These are phyloP conservation scores for Penicillium glabrum DNA, from an alignment of 2,329 filamentous ascomycete genomes.

Conservation along the genomic window DNA sequence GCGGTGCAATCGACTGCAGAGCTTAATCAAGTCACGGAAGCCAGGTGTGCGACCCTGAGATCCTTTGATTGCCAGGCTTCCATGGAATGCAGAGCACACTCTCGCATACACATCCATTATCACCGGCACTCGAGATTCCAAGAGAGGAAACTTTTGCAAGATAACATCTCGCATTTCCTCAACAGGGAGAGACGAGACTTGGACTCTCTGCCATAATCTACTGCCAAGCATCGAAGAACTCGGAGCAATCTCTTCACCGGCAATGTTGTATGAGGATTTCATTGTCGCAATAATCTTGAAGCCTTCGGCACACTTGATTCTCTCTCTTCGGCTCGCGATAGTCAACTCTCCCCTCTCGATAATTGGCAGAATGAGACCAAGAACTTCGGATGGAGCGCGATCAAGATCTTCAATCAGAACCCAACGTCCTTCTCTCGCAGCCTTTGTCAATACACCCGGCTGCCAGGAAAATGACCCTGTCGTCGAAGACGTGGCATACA, in stretches of 20 bases:
- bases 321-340: constrained; percentile 85
- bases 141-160: constrained; percentile 65
- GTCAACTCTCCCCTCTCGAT: constrained; percentile 90
- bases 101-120: constrained; percentile 59
- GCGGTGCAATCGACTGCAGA: constrained; percentile 74
- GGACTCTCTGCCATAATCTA: constrained; percentile 81
- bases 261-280: constrained; percentile 65
- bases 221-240: constrained; percentile 71
- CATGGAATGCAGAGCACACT: constrained; percentile 39
- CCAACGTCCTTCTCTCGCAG: constrained; percentile 92
- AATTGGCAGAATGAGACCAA: constrained; percentile 87
- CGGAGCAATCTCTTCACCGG: constrained; percentile 70
- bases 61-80: constrained; percentile 37
- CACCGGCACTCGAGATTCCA: constrained; percentile 57
- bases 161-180: constrained; percentile 76
- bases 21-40: constrained; percentile 82
- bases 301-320: constrained; percentile 74
- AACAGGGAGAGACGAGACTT: constrained; percentile 64
- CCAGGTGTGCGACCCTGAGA: constrained; percentile 59
- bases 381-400: constrained; percentile 88
- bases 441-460: constrained; percentile 87
- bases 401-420: constrained; percentile 96
- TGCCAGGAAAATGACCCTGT: constrained; percentile 92
- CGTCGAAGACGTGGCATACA: constrained; percentile 85
- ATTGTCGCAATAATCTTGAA: constrained; percentile 94